phyloP scores from a whole-genome alignment of 768 basidiomycete genomes.

The Sarcomyxa edulis region DNA sequence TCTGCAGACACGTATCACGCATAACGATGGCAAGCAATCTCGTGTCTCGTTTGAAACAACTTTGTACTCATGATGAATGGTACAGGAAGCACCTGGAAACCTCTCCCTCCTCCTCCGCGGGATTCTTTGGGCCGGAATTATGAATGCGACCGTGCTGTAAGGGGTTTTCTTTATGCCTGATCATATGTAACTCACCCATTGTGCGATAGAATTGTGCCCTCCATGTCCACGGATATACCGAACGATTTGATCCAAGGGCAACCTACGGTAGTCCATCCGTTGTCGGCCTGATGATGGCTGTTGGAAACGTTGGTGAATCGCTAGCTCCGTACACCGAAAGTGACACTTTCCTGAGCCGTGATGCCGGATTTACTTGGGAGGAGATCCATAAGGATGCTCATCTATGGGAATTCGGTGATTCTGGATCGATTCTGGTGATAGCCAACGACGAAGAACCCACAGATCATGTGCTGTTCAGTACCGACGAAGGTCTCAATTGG shows the following conservation, averaged over 20 bases:
- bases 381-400: constrained; percentile 98
- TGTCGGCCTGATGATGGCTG: constrained; percentile 91
- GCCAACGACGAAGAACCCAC: constrained; percentile 94
- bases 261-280: constrained; percentile 93
- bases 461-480: constrained; percentile 84
- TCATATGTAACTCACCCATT: not conserved
- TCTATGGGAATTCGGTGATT: constrained; percentile 97
- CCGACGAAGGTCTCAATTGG: constrained; percentile 87
- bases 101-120: constrained; percentile 61
- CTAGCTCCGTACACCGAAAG: constrained; percentile 79
- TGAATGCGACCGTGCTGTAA: constrained; percentile 62
- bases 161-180: constrained; percentile 8
- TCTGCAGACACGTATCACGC: constrained; percentile 84
- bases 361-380: constrained; percentile 97
- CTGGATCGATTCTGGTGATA: constrained; percentile 88
- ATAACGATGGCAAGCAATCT: constrained; percentile 81
- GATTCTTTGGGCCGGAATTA: constrained; percentile 79
- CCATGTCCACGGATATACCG: constrained; percentile 95
- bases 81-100: constrained; percentile 82
- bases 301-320: constrained; percentile 89
- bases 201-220: constrained; percentile 67
- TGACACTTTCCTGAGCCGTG: constrained; percentile 94
- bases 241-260: constrained; percentile 82
- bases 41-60: not conserved
- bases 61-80: constrained; percentile 4